Percentiles rank a stretch among this genome's conserved stretches.
Conservation (phyloP, 2,329 filamentous ascomycete species). For the Byssochlamys sp. region DNA sequence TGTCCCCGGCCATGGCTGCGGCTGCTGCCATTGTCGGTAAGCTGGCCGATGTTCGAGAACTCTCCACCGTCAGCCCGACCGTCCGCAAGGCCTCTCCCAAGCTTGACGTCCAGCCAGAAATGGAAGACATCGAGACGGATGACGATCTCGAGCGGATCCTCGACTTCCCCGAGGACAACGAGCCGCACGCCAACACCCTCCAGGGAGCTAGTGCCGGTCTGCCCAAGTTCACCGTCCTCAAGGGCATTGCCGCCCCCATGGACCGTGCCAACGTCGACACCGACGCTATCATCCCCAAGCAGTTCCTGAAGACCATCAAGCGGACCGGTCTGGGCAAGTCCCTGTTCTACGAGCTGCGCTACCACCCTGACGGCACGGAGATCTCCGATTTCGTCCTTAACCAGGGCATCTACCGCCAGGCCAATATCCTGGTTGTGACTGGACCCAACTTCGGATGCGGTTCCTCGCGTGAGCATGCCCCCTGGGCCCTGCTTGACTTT, state of each 20-base stretch:
- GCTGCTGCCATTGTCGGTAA: constrained; percentile 82
- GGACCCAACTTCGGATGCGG: constrained; percentile 94
- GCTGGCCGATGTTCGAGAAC: constrained; percentile 79
- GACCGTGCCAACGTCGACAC: constrained; percentile 89
- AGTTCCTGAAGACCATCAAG: constrained; percentile 99
- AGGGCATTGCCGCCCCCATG: constrained; percentile 78
- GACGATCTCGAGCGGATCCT: constrained; percentile 55
- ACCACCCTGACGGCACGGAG: constrained; percentile 60
- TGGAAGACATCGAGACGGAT: constrained; percentile 51
- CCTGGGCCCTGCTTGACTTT: constrained; percentile 93
- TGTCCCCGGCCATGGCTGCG: constrained; percentile 95
- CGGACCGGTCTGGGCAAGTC: constrained; percentile 82
- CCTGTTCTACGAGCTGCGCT: constrained; percentile 78
- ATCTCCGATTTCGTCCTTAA: constrained; percentile 82
- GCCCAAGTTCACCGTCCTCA: constrained; percentile 72
- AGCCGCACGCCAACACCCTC: constrained; percentile 53
- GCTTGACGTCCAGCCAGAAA: constrained; percentile 50
- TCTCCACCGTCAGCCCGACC: constrained; percentile 46
- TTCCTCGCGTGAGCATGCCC: constrained; percentile 84
- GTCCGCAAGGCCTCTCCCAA: constrained; percentile 45
- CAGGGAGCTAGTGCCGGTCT: constrained; percentile 52
- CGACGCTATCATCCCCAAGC: constrained; percentile 98
- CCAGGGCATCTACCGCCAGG: constrained; percentile 68
- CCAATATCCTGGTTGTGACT: constrained; percentile 85
- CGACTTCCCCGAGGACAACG: constrained; percentile 54